Evolutionary conservation across 352 stramenopile species (phyloP), one percentile per base, ranked within the genome.

Genomic region (Globisporangium lucens): DNA sequence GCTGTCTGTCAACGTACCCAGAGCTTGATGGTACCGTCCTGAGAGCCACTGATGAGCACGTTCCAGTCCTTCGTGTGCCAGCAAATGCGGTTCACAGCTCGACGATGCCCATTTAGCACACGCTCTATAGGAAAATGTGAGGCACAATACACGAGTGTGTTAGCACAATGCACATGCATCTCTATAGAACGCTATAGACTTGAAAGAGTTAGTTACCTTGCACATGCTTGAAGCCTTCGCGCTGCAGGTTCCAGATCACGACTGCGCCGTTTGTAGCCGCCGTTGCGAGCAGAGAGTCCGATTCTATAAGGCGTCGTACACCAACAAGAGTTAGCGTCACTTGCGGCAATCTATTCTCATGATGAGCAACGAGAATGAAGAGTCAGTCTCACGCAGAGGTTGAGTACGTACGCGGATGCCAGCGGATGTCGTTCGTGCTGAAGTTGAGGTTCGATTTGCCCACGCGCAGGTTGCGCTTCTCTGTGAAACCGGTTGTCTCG

Each of bases 351-450:
- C 46, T 10, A 51, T 1, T 3, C 30, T 55, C 13, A 59, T 33
- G 53, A 30, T 2, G n/a, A 47, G 13, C 12, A 27, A 22, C 17
- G 30, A 46, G 33, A 20, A 24, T 29, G 13, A 24, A 17, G 30
- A 9, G 41, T 12, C 36, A 47, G 41, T 8, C 3, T n/a, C 12
- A 43, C n/a, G 41, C 15, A n/a, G 15, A 7, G 3, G 41, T 47
- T n/a, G 3, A 4, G 22, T 1, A 72, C 80, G 60, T 83, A 95
- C 87, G 85, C 49, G 87, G 89, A 68, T 96, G 85, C 89, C 89
- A 96, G 6, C 89, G 89, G 51, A 96, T 95, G 66, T 96, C 89
- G 62, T 95, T 96, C 20, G 89, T 95, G 63, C 84, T 96, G 36
- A 96, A 94, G 67, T 91, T 96, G 56, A 95, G 77, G 36, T 84